Evolutionary conservation across 441 rosid species (phyloP).

Genomic region (Populus hybrid): DNA sequence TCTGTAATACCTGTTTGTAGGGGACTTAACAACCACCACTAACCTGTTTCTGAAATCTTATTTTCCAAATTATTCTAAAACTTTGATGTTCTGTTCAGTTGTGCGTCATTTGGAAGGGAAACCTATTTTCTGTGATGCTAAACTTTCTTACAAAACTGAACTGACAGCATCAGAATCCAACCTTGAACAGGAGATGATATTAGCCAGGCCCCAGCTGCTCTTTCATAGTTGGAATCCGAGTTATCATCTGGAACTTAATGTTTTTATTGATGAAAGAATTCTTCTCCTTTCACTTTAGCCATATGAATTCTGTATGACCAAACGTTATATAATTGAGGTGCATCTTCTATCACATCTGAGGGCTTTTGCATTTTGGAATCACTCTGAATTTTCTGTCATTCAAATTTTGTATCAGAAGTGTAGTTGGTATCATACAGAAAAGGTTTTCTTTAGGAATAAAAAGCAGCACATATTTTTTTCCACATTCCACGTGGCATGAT

Average conservation of each 20-base stretch:
- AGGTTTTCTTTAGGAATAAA: too few relatives aligned
- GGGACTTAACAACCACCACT: not conserved
- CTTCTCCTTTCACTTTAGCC: not conserved
- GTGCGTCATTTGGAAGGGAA: slow-evolving; percentile 2
- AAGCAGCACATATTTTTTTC: too few relatives aligned
- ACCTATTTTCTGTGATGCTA: not conserved
- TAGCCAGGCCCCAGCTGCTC: not conserved
- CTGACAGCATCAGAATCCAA: not conserved
- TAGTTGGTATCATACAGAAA: too few relatives aligned
- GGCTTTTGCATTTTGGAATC: too few relatives aligned
- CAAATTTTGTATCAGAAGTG: too few relatives aligned
- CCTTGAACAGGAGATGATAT: not conserved
- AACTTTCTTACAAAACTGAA: too few relatives aligned
- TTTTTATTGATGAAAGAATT: not conserved
- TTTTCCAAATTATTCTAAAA: slow-evolving; percentile 2
- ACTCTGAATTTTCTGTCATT: too few relatives aligned
- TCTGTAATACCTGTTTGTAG: not conserved
- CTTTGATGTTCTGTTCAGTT: not conserved
- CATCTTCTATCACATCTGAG: too few relatives aligned
- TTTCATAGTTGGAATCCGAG: not conserved
- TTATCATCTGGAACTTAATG: not conserved
- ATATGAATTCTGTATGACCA: not conserved
- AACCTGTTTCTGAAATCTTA: not conserved
- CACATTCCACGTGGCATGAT: too few relatives aligned
- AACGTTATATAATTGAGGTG: too few relatives aligned